Conservation (phyloP, 495 filamentous ascomycete genomes). For the Sordaria brevicollis region DNA sequence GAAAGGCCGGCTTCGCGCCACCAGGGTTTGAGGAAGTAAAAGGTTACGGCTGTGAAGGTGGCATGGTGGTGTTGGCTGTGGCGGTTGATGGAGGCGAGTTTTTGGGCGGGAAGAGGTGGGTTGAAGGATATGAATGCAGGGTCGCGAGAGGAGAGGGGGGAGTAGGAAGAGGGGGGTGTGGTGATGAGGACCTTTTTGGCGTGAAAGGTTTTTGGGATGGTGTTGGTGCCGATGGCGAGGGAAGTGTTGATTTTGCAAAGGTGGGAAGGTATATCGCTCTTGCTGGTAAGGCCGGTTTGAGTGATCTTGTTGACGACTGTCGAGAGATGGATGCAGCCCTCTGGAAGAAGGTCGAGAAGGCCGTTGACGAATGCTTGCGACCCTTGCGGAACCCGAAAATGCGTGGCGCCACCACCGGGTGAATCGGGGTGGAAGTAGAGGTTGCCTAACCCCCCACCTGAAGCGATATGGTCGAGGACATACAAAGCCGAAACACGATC, state of each 20-base stretch:
- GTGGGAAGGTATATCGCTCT: neutral
- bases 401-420: slow-evolving; percentile 13
- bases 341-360: neutral
- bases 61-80: slow-evolving; percentile 26
- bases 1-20: slow-evolving; percentile 24
- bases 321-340: neutral
- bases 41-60: slow-evolving; percentile 23
- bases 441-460: slow-evolving; percentile 30
- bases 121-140: slow-evolving; percentile 18
- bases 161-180: slow-evolving; percentile 23
- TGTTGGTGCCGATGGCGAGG: neutral
- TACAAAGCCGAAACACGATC: slow-evolving; percentile 33
- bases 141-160: neutral
- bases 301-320: neutral
- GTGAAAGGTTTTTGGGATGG: slow-evolving; percentile 6
- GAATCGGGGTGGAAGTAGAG: slow-evolving; percentile 26
- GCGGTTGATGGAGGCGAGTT: slow-evolving; percentile 2
- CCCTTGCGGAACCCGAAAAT: slow-evolving; percentile 4
- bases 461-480: slow-evolving; percentile 41
- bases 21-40: slow-evolving; percentile 23
- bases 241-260: neutral
- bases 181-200: slow-evolving; percentile 29
- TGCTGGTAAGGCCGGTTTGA: neutral
- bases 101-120: slow-evolving; percentile 2
- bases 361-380: neutral